Evolutionary conservation across 192 early-diverging fungal genomes (phyloP).

Genomic region (Coemansia aciculifera): DNA sequence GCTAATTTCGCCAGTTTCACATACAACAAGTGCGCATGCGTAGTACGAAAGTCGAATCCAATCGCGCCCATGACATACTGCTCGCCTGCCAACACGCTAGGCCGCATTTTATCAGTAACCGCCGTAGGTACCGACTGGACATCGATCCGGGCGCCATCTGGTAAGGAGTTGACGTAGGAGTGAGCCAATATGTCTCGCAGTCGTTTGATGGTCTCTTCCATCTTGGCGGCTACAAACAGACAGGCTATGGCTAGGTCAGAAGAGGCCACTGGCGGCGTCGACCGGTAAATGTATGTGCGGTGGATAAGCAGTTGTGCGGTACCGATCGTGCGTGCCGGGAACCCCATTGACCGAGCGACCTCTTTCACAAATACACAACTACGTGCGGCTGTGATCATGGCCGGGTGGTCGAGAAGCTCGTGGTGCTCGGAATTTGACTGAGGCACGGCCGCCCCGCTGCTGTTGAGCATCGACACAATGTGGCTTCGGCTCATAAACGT

Average conservation of each 20-base stretch:
- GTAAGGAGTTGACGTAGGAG: constrained; percentile 42
- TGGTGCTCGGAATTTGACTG: constrained; percentile 15
- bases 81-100: constrained; percentile 66
- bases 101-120: constrained; percentile 68
- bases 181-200: constrained; percentile 75
- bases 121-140: constrained; percentile 41
- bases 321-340: constrained; percentile 45
- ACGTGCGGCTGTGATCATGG: constrained; percentile 33
- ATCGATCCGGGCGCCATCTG: constrained; percentile 11
- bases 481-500: constrained; percentile 32
- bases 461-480: constrained; percentile 33
- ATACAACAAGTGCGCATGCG: constrained; percentile 68
- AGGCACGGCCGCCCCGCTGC: neutral
- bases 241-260: constrained; percentile 62
- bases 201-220: constrained; percentile 86
- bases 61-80: constrained; percentile 74
- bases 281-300: constrained; percentile 39
- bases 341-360: constrained; percentile 31
- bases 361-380: constrained; percentile 48
- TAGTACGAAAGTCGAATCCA: constrained; percentile 79
- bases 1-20: constrained; percentile 72
- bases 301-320: constrained; percentile 50
- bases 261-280: constrained; percentile 14
- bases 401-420: constrained; percentile 37
- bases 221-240: constrained; percentile 80